Conservation (phyloP, 2,329 filamentous ascomycete genomes). For the Trichoderma cornu-damae region DNA sequence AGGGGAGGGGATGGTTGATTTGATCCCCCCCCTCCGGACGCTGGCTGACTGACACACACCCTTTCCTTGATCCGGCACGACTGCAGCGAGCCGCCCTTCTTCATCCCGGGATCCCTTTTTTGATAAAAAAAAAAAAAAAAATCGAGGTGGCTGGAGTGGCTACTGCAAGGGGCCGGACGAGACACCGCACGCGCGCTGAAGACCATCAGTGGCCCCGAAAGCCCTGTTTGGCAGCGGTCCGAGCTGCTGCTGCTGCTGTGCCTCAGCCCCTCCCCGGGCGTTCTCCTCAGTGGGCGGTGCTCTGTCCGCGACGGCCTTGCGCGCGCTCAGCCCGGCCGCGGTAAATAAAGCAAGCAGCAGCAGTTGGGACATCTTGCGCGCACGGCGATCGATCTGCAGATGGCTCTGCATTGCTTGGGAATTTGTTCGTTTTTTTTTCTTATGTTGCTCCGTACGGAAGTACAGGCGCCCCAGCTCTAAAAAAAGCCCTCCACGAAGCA, state of each 20-base stretch:
- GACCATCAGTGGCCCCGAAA: constrained; percentile 1
- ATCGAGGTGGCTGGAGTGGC: constrained; percentile 32
- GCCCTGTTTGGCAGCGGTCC: constrained; percentile 5
- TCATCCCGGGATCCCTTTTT: constrained; percentile 8
- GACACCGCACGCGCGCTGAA: not conserved
- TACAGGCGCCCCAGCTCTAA: too few relatives aligned
- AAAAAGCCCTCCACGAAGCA: not conserved
- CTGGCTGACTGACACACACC: too few relatives aligned
- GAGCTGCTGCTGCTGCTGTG: constrained; percentile 8
- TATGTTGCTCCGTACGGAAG: too few relatives aligned
- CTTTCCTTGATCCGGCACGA: not conserved
- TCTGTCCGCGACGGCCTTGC: constrained; percentile 5
- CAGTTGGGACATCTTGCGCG: not conserved
- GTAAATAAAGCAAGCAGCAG: not conserved
- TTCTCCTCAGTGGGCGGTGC: constrained; percentile 15
- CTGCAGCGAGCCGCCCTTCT: constrained; percentile 7
- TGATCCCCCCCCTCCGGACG: too few relatives aligned
- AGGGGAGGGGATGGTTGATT: not conserved
- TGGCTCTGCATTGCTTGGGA: constrained; percentile 12
- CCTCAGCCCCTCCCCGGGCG: constrained; percentile 15
- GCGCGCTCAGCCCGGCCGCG: not conserved
- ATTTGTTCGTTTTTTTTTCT: too few relatives aligned
- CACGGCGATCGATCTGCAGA: constrained; percentile 14
- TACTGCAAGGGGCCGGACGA: constrained; percentile 14
- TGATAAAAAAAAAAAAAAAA: too few relatives aligned